Conservation (phyloP, 176 grass and related monocot genomes). For the Bothriochloa decipiens region DNA sequence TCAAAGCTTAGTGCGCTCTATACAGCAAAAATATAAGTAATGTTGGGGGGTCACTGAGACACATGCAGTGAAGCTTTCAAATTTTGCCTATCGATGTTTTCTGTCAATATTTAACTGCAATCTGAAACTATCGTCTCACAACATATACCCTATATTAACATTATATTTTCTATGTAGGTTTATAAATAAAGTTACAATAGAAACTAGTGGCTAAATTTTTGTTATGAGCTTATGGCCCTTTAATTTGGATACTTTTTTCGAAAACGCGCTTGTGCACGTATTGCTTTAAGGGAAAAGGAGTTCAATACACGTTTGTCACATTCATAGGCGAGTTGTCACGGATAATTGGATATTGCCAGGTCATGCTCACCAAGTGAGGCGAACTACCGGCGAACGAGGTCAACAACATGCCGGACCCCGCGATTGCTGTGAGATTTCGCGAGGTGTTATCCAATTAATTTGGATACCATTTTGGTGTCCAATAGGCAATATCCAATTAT, state of each 20-base stretch:
- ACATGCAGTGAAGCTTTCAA: background rate
- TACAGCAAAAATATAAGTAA: background rate
- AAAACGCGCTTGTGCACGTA: too few relatives aligned
- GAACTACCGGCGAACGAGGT: too few relatives aligned
- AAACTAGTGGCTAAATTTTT: background rate
- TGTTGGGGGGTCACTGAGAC: too few relatives aligned
- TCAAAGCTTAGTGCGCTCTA: background rate
- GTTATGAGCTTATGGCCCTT: background rate
- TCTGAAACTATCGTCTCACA: background rate
- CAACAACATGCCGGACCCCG: too few relatives aligned
- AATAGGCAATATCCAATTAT: background rate
- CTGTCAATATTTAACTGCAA: background rate
- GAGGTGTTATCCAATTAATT: too few relatives aligned
- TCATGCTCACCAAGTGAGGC: too few relatives aligned
- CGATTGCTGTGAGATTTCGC: too few relatives aligned
- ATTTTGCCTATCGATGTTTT: background rate
- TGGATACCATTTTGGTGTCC: background rate
- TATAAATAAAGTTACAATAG: constrained; percentile 5
- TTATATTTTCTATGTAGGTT: background rate
- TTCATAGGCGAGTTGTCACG: too few relatives aligned
- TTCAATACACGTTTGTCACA: too few relatives aligned
- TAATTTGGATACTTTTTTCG: too few relatives aligned
- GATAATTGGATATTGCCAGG: too few relatives aligned
- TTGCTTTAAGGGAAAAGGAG: too few relatives aligned
- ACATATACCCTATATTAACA: background rate